Evolutionary conservation across 306 rosid species (phyloP).

Genomic region (Medicago ruthenica): DNA sequence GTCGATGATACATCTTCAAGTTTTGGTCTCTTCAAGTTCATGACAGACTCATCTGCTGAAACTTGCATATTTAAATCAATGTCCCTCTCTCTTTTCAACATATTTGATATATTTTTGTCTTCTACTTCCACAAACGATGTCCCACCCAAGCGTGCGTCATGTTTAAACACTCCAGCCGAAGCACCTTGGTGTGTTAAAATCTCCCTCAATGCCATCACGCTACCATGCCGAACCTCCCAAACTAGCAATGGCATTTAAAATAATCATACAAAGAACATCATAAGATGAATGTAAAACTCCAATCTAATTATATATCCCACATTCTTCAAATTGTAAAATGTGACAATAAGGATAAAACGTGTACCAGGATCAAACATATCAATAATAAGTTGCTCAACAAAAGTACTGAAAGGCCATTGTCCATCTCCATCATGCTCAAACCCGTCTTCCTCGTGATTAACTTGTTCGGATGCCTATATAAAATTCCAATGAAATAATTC

Average conservation of each 20-base stretch:
- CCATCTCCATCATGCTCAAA: slow-evolving; percentile 77
- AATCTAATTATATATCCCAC: neutral
- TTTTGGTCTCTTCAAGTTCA: slow-evolving; percentile 72
- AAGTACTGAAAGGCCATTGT: slow-evolving; percentile 86
- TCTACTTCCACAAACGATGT: slow-evolving; percentile 57
- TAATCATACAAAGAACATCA: slow-evolving; percentile 30
- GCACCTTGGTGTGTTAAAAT: slow-evolving; percentile 95
- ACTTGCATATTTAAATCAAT: slow-evolving; percentile 82
- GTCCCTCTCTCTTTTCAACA: slow-evolving; percentile 73
- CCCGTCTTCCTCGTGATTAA: slow-evolving; percentile 68
- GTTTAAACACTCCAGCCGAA: slow-evolving; percentile 78
- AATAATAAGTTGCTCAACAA: slow-evolving; percentile 86
- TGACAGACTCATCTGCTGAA: slow-evolving; percentile 60
- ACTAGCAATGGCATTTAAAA: slow-evolving; percentile 54
- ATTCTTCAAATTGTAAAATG: slow-evolving; percentile 28
- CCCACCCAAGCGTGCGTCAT: slow-evolving; percentile 56
- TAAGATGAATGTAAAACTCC: slow-evolving; percentile 9
- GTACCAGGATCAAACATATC: slow-evolving; percentile 98
- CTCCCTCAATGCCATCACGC: slow-evolving; percentile 97
- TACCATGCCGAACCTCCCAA: slow-evolving; percentile 98
- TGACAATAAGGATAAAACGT: neutral
- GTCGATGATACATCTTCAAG: slow-evolving; percentile 60
- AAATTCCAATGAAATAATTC: slow-evolving; percentile 35
- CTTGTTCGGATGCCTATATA: slow-evolving; percentile 56
- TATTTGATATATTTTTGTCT: slow-evolving; percentile 54